A percentile compares a stretch with the other conserved stretches of the same genome.
Evolutionary conservation across 345 rosid species (phyloP).

Genomic region (Linum tenue): DNA sequence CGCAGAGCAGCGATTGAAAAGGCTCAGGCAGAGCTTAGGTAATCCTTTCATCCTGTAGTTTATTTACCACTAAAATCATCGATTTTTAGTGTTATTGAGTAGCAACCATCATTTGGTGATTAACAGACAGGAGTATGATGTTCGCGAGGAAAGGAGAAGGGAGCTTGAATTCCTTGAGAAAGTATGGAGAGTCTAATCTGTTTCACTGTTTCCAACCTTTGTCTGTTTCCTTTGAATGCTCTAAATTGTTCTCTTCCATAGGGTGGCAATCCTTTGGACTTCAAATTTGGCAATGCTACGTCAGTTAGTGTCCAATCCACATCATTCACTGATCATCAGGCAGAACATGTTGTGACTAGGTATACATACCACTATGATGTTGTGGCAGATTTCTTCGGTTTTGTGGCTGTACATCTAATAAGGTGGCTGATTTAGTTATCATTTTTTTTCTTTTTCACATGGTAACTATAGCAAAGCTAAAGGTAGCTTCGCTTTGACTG

Average conservation of each 20-base stretch:
- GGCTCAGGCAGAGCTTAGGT: slow-evolving; percentile 97
- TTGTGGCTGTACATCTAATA: slow-evolving; percentile 13
- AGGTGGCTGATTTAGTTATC: slow-evolving; percentile 13
- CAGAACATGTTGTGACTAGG: slow-evolving; percentile 78
- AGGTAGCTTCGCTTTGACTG: slow-evolving; percentile 84
- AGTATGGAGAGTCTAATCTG: slow-evolving; percentile 41
- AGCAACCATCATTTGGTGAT: slow-evolving; percentile 13
- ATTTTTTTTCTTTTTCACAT: slow-evolving; percentile 10
- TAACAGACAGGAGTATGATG: slow-evolving; percentile 95
- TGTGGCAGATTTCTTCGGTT: slow-evolving; percentile 8
- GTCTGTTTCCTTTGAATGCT: slow-evolving; percentile 1
- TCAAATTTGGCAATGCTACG: slow-evolving; percentile 65
- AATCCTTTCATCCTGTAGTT: slow-evolving; percentile 17
- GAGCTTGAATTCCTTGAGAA: slow-evolving; percentile 96
- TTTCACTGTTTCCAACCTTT: slow-evolving; percentile 11
- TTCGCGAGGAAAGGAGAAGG: slow-evolving; percentile 89
- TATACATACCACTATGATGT: slow-evolving; percentile 25
- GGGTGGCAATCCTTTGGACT: slow-evolving; percentile 99
- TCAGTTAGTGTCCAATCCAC: slow-evolving; percentile 91
- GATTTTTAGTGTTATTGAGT: slow-evolving; percentile 6
- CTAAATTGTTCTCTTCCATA: slow-evolving; percentile 26
- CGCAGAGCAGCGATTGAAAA: slow-evolving; percentile 80
- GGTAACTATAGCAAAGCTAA: slow-evolving; percentile 72
- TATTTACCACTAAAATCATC: neutral
- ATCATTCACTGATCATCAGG: slow-evolving; percentile 72